Conservation (phyloP, 768 basidiomycete genomes). For the Obba rivulosa region DNA sequence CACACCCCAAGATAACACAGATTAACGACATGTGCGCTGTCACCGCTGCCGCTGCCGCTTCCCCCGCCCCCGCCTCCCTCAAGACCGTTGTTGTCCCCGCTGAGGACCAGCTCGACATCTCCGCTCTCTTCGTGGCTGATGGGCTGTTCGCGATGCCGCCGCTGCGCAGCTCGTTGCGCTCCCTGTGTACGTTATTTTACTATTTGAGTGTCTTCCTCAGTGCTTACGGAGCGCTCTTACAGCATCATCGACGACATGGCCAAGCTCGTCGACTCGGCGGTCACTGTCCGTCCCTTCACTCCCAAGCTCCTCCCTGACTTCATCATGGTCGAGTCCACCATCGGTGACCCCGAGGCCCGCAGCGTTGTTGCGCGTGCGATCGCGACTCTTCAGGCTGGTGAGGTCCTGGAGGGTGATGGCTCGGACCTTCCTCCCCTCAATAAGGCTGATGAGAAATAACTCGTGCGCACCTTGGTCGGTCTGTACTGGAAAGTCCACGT, state of each 20-base stretch:
- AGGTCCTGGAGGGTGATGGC: conserved; percentile 85
- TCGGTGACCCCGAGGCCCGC: conserved; percentile 98
- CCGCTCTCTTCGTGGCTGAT: conserved; percentile 79
- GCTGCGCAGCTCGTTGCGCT: conserved; percentile 63
- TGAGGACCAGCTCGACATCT: conserved; percentile 62
- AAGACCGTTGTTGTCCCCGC: conserved; percentile 55
- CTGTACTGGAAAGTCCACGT: conserved; percentile 93
- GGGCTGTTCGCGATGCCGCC: conserved; percentile 70
- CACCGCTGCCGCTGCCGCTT: conserved; percentile 56
- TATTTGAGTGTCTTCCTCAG: conserved; percentile 9
- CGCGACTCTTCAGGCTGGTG: conserved; percentile 88
- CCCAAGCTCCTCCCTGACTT: conserved; percentile 93
- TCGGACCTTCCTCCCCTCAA: conserved; percentile 87
- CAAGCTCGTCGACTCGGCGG: conserved; percentile 91
- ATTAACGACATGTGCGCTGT: conserved; percentile 77
- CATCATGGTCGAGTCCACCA: conserved; percentile 90
- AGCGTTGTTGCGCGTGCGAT: conserved; percentile 88
- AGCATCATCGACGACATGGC: conserved; percentile 98
- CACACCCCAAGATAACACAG: conserved; percentile 26
- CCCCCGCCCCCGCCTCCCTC: conserved; percentile 63
- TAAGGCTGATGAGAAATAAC: conserved; percentile 61
- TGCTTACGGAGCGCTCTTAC: conserved; percentile 17
- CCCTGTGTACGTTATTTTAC: conserved; percentile 64
- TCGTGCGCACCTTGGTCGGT: conserved; percentile 59
- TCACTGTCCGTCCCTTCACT: conserved; percentile 95